A percentile compares a stretch with the other conserved stretches of the same genome.
Evolutionary conservation across 2,329 filamentous ascomycete species (phyloP).

Genomic region (Aureobasidium subglaciale): DNA sequence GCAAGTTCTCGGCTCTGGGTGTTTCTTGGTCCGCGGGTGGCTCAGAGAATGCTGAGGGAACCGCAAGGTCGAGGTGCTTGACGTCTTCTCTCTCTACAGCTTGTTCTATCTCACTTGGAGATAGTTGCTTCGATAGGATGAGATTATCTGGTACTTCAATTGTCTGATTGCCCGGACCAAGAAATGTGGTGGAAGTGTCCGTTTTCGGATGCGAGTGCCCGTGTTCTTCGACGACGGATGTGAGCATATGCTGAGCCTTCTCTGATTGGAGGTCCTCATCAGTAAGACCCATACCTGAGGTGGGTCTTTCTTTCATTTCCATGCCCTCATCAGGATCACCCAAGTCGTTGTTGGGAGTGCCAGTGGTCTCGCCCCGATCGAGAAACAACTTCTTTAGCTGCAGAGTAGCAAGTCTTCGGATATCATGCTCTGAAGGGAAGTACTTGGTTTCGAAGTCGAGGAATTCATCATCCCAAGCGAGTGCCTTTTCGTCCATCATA

Average conservation of each 20-base stretch:
- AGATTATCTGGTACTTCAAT: conserved; percentile 19
- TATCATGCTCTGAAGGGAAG: conserved; percentile 91
- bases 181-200: background rate
- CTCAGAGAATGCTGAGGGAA: conserved; percentile 31
- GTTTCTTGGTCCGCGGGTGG: background rate
- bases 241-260: conserved; percentile 56
- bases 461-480: conserved; percentile 89
- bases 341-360: conserved; percentile 25
- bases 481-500: conserved; percentile 84
- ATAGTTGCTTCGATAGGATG: conserved; percentile 21
- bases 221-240: conserved; percentile 60
- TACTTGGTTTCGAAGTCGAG: conserved; percentile 87
- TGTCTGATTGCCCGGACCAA: conserved; percentile 9
- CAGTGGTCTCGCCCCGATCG: conserved; percentile 70
- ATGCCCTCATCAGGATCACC: conserved; percentile 56
- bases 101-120: conserved; percentile 27
- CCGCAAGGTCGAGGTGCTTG: conserved; percentile 55
- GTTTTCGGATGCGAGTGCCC: conserved; percentile 15
- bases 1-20: background rate
- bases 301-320: conserved; percentile 39
- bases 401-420: conserved; percentile 80
- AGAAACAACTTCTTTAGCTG: conserved; percentile 94
- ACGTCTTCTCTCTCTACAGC: conserved; percentile 46
- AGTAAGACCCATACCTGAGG: conserved; percentile 27
- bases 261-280: conserved; percentile 47